Evolutionary conservation across 495 filamentous ascomycete species (phyloP), one percentile per base, ranked within the genome.

Genomic region (Aspergillus biplanus): DNA sequence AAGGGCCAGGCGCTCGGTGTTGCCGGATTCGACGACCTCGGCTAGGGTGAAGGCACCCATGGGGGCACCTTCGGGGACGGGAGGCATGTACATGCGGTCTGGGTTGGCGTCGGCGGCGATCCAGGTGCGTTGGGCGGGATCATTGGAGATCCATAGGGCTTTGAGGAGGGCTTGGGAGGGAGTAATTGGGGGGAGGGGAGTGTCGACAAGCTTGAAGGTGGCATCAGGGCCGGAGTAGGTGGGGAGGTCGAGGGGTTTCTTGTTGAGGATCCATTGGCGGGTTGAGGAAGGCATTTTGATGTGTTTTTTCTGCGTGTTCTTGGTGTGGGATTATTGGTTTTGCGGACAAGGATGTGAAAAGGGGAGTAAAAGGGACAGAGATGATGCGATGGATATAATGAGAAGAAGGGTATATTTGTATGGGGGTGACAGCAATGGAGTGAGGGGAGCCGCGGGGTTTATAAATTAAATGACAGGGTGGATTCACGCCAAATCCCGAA

Each of bases 51-150:
- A 61, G 27, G 85, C 80, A 16, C 80, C 80, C 87, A 93, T 91
- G 3, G 78, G 71, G n/a, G 77, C 80, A 59, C 83, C 86, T 48
- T 84, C 76, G 27, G 76, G 64, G 0, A 91, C 83, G 2, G 89
- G 86, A 0, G 84, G 77, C 6, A 81, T 33, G 72, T 91, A 92
- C 13, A 85, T 82, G 42, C 87, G 75, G 13, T 64, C 69, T 7
- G 73, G 67, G 32, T 74, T 67, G 16, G 74, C 56, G 66, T 67
- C 68, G 76, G 81, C 72, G 57, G 69, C 65, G 60, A 93, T 82
- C 89, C 88, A 90, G 47, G 80, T 80, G 56, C 89, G 80, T 78
- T 90, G 88, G 34, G 87, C 87, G 0, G 89, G 89, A 71, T 92
- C 89, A 61, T 89, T 84, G 50, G 85, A 88, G 59, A 91, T 64